Evolutionary conservation across 2,329 filamentous ascomycete genomes (phyloP), one percentile per base, ranked within the genome.

Genomic region (Fusarium sp.): DNA sequence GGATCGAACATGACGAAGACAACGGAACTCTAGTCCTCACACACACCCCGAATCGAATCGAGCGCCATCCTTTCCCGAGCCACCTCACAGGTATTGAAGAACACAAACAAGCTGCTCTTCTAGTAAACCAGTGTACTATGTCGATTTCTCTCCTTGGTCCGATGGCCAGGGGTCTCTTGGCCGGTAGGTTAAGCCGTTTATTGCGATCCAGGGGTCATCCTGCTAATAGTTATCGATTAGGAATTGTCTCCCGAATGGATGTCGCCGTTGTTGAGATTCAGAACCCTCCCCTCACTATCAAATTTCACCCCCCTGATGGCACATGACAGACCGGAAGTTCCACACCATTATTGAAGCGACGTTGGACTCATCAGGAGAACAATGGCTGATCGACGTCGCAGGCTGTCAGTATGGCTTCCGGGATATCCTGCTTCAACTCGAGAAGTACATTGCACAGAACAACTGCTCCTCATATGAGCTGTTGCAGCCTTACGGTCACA

Each of bases 401-500:
- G 63, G 60, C 51, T 58, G 64, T 37, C 72, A 74, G 48, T 74
- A 69, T 48, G 68, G 72, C 31, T 70, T 70, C 25, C 44, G n/a
- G 41, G 64, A 72, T 12, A 51, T 48, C n/a, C 46, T 74, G 6
- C 48, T 66, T 37, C 71, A 71, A 6, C 42, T 57, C 19, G 31
- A 65, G 23, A 66, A 61, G 18, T 74, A 74, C 35, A 45, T 61
- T 15, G 16, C 19, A 14, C 49, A 59, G 4, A 69, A 66, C 16
- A 16, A n/a, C 14, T 52, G 68, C 42, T 41, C 23, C 29, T 57
- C 54, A 19, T 39, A 19, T 51, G 23, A 25, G 39, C 29, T 42
- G n/a, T 9, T 31, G 35, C 9, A 11, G 18, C 41, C 58, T 37
- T 73, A 72, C 23, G 33, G 45, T 15, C 48, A 60, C 5, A 58